Base-by-base conservation (phyloP, 352 stramenopile genomes). In the Phytophthora nicotianae region DNA sequence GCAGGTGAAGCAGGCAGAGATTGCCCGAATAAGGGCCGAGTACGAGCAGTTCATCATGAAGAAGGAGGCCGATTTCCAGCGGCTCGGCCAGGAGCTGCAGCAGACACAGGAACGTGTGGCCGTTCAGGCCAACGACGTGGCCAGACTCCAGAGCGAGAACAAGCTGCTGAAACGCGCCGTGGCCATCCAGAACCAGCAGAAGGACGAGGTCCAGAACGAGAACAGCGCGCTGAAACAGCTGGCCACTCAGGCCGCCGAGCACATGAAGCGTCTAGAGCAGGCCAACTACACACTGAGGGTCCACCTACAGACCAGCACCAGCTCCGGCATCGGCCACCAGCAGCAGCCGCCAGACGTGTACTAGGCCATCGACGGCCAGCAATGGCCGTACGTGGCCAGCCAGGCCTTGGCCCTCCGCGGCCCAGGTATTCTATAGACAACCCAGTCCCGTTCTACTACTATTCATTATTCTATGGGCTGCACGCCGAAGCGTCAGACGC, bases 181-280 rank as follows among this genome's bases (percentile, higher is more conserved):
- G 52, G 80, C 70, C 46, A 96, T 96, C 72, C 87, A 96, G 63
- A 94, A 81, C 68, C 83, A 94, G 68, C 87, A 94, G 62, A 96
- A 96, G 58, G 85, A 93, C 24, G 87, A 94, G 53, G 83, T 79
- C 10, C 60, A 80, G 62, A 71, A 86, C 14, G 87, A 96, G 56
- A 94, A 93, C 70, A 46, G 64, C 16, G 59, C 88, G 58, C 79
- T 96, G 47, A 92, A 90, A 52, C 67, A 74, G 17, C 71, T 96
- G 50, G 73, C 87, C 32, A 75, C 77, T 19, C 87, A 96, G 66
- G 83, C 85, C 19, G 87, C 85, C 19, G 87, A 96, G 54, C 85
- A 94, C 65, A 96, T 96, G 40, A 91, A 90, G 68, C 79, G 81
- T 3, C 73, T 96, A 17, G 87, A 96, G 68, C 85, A 94, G 72